Percentiles rank a stretch among this genome's conserved stretches.
Conservation (phyloP, 768 basidiomycete species). For the Fistulinella prunicolor region DNA sequence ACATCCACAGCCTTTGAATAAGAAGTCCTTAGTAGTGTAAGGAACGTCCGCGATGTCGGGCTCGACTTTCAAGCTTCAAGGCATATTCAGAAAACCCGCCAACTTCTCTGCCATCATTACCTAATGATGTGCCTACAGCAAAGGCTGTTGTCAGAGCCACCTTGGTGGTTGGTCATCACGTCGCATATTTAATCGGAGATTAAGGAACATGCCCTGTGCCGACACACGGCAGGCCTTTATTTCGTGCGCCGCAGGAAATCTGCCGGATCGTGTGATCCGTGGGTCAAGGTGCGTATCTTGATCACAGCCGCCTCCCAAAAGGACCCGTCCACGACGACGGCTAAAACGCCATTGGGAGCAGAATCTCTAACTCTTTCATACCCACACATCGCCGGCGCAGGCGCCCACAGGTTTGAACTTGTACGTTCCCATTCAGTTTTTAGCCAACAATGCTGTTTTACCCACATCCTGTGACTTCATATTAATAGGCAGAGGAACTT, state of each 20-base stretch:
- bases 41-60: too few species aligned
- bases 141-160: not conserved
- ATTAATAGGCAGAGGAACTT: conserved; percentile 17
- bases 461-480: not conserved
- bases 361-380: not conserved
- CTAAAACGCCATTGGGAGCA: not conserved
- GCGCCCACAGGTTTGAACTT: conserved; percentile 1
- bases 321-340: not conserved
- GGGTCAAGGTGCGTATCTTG: conserved; percentile 4
- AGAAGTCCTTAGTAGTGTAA: too few species aligned
- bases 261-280: not conserved
- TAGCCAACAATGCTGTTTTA: not conserved
- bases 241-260: conserved; percentile 2
- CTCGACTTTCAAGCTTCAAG: too few species aligned
- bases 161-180: not conserved
- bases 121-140: too few species aligned
- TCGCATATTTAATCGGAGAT: not conserved
- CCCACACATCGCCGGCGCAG: not conserved
- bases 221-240: not conserved
- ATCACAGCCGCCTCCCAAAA: not conserved
- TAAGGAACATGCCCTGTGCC: not conserved
- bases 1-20: too few species aligned
- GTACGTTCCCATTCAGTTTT: not conserved
- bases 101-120: too few species aligned
- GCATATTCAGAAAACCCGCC: too few species aligned